Base-by-base conservation (phyloP, 2,329 filamentous ascomycete genomes). In the Xylaria sp. region DNA sequence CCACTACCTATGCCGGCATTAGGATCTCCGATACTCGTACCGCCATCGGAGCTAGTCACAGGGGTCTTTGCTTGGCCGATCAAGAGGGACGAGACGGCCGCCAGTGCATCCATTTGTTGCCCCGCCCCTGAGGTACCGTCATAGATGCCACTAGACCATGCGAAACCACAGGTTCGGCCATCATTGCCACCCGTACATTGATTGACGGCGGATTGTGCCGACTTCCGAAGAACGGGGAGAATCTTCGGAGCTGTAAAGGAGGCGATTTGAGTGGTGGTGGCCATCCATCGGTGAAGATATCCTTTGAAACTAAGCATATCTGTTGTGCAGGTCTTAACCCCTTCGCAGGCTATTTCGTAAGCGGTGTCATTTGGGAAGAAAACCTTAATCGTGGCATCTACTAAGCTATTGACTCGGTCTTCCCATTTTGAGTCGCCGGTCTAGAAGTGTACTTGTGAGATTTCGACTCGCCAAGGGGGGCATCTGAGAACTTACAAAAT, bases 261-360 rank as follows among this genome's bases (percentile, higher is more conserved):
- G 0, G 82, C 82, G 48, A 84, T 72, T 71, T 82, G 80, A 1
- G 80, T 80, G 40, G 79, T 79, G n/a, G 79, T 78, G 0, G 81
- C 77, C 75, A 84, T 77, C 83, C 85, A 90, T 63, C 87, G 86
- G 32, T 84, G 78, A 4, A 88, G 78, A 74, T 88, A 89, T 29
- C 85, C 87, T 76, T 89, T 90, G 84, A 88, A 90, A 50, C 83
- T 84, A 71, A 84, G 81, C 77, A 89, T 87, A 72, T 90, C 87
- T 27, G 84, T 81, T 71, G 88, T 86, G 79, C 88, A 90, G 6
- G 77, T 83, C 71, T 80, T 78, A 50, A 76, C 73, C 47, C 75
- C 77, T 76, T 90, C 88, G 77, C 88, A 90, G 10, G 84, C 81
- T 48, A 79, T 78, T 74, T 90, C 87, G 74, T 80, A 86, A 78